These are phyloP conservation scores for Saccharomyces hybrid DNA, from an alignment of 1,139 yeast genomes.

Conservation along the genomic window DNA sequence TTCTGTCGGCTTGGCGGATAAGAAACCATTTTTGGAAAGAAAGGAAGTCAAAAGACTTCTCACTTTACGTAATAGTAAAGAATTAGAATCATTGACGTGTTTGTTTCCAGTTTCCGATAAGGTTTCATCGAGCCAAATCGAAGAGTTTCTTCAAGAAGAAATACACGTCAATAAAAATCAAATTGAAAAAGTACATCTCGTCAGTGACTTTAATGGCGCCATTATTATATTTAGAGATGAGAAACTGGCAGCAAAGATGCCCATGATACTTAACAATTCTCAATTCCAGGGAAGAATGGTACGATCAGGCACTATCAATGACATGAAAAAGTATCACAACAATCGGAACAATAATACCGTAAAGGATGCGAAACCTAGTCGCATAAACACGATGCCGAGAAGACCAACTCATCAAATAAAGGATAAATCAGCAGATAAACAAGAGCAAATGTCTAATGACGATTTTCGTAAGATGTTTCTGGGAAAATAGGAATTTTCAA, in stretches of 20 bases:
- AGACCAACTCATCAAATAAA: neutral
- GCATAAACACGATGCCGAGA: neutral
- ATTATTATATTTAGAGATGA: slow-evolving; percentile 43
- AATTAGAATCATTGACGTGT: slow-evolving; percentile 36
- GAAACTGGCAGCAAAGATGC: slow-evolving; percentile 50
- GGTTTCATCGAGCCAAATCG: slow-evolving; percentile 38
- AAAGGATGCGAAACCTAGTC: neutral
- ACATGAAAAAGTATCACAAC: slow-evolving; percentile 21
- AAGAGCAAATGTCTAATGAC: slow-evolving; percentile 30
- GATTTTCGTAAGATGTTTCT: slow-evolving; percentile 37
- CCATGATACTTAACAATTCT: slow-evolving; percentile 41
- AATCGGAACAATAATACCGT: neutral
- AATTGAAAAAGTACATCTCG: slow-evolving; percentile 34
- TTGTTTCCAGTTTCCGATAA: slow-evolving; percentile 42
- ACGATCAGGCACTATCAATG: slow-evolving; percentile 35
- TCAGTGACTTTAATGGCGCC: slow-evolving; percentile 45
- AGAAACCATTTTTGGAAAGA: slow-evolving; percentile 27
- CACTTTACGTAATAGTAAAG: slow-evolving; percentile 20
- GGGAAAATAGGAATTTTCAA: slow-evolving; percentile 12
- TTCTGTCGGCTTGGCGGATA: slow-evolving; percentile 29
- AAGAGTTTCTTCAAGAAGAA: slow-evolving; percentile 31
- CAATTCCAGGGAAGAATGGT: slow-evolving; percentile 35
- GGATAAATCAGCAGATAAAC: neutral
- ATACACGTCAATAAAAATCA: slow-evolving; percentile 35
- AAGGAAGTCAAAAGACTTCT: slow-evolving; percentile 26